Evolutionary conservation across 805 yeast genomes (phyloP), one percentile per base, ranked within the genome.

Genomic region (Lipomyces spencermartinsiae): DNA sequence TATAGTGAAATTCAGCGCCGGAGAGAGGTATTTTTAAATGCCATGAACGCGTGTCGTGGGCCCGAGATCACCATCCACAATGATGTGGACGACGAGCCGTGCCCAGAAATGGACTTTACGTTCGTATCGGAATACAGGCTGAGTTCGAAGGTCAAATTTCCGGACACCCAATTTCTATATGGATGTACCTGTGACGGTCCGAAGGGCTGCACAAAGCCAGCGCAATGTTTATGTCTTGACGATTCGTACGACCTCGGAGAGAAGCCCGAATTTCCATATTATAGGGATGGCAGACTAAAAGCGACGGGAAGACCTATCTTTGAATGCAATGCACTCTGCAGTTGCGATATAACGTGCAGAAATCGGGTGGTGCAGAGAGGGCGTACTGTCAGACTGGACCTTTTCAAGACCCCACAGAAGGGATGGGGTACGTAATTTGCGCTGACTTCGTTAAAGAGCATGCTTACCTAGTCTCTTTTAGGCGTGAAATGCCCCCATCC

Each of bases 351-450:
- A 0, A 10, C 25, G 33, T 70, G 73, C 54, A 29, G 34, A 8
- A 67, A 67, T 59, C 29, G 73, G 14, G 67, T 70, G 4, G 66
- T 63, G 4, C 71, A 67, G 59, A 65, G 61, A 3, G 71, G 71
- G 8, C 61, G 71, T 6, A 29, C 34, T 3, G 56, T 70, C n/a
- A 65, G 62, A 16, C 58, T 70, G 10, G 67, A 70, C 16, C 37
- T 70, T 5, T 70, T 70, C 49, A 60, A 67, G 34, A 58, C 67
- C 19, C 25, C 34, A 51, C 37, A 62, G 14, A 68, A 65, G 54
- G 73, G 73, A 33, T 70, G 71, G 71, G 73, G 70, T 19, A 58
- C 3, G 61, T 25, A 22, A 25, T 22, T 22, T 19, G 22, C 31
- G 9, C n/a, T 12, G 29, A 53, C 12, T 43, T 53, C 34, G 22